Evolutionary conservation across 2,329 filamentous ascomycete genomes (phyloP).

Genomic region (Venturiaceae sp.): DNA sequence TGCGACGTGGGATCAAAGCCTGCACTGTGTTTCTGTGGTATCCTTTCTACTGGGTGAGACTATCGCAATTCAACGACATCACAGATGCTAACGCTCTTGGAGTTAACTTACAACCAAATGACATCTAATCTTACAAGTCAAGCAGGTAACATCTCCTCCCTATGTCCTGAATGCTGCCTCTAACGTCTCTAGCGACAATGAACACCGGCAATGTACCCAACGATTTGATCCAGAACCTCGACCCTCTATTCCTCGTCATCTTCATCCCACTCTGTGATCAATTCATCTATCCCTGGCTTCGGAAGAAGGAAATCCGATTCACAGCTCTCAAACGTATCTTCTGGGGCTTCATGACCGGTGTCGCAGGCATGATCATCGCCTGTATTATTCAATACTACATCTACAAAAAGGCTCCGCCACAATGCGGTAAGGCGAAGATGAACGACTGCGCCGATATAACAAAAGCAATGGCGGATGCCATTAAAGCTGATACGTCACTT

Average conservation of each 20-base stretch:
- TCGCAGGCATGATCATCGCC: conserved; percentile 50
- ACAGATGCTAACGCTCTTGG: not conserved
- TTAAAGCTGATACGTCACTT: too few species aligned
- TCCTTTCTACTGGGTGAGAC: conserved; percentile 51
- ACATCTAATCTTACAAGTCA: conserved; percentile 59
- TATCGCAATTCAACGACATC: not conserved
- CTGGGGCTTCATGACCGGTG: conserved; percentile 56
- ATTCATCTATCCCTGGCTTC: conserved; percentile 57
- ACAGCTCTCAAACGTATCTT: conserved; percentile 70
- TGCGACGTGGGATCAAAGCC: conserved; percentile 48
- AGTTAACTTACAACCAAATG: conserved; percentile 42
- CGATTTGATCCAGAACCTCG: conserved; percentile 66
- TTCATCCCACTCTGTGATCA: conserved; percentile 61
- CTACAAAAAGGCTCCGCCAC: conserved; percentile 9
- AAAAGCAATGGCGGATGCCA: too few species aligned
- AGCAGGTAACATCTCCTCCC: too few species aligned
- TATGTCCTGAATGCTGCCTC: too few species aligned
- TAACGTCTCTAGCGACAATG: too few species aligned
- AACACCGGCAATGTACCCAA: conserved; percentile 62
- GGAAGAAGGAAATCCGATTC: conserved; percentile 54
- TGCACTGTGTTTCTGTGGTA: conserved; percentile 46
- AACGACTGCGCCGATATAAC: too few species aligned
- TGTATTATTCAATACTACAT: conserved; percentile 49
- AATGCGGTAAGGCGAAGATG: too few species aligned
- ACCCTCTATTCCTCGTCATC: conserved; percentile 66